Percentiles rank a stretch among this genome's conserved stretches.
phyloP scores from a whole-genome alignment of 75 land plant species.

The Selaginella tamariscina region DNA sequence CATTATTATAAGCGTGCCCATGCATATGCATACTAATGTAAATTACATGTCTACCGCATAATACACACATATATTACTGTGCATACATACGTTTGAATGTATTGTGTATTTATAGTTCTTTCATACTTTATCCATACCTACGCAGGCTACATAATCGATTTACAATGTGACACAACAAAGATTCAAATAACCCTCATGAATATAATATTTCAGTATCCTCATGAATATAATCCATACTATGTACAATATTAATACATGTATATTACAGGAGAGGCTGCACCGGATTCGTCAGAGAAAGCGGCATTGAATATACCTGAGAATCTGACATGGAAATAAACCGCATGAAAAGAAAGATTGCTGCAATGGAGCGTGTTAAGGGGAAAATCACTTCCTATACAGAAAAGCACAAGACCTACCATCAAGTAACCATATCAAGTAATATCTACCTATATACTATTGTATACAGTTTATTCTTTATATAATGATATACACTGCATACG shows the following conservation, averaged over 20 bases:
- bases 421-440: too few relatives aligned
- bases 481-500: too few relatives aligned
- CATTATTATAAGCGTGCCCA: neutral
- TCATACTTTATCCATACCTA: too few relatives aligned
- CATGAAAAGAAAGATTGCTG: constrained; percentile 25
- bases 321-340: constrained; percentile 21
- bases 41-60: neutral
- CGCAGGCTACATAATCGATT: too few relatives aligned
- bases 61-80: too few relatives aligned
- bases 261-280: neutral
- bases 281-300: neutral
- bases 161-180: too few relatives aligned
- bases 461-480: too few relatives aligned
- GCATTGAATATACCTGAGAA: neutral
- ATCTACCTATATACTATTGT: too few relatives aligned
- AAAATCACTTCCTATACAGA: neutral
- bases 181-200: neutral
- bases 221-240: neutral
- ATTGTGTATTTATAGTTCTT: too few relatives aligned
- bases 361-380: constrained; percentile 19
- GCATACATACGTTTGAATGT: too few relatives aligned
- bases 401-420: neutral
- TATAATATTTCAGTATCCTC: neutral
- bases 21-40: neutral
- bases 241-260: neutral